Evolutionary conservation across 441 rosid species (phyloP), one percentile per base, ranked within the genome.

Genomic region (Viola pubescens): DNA sequence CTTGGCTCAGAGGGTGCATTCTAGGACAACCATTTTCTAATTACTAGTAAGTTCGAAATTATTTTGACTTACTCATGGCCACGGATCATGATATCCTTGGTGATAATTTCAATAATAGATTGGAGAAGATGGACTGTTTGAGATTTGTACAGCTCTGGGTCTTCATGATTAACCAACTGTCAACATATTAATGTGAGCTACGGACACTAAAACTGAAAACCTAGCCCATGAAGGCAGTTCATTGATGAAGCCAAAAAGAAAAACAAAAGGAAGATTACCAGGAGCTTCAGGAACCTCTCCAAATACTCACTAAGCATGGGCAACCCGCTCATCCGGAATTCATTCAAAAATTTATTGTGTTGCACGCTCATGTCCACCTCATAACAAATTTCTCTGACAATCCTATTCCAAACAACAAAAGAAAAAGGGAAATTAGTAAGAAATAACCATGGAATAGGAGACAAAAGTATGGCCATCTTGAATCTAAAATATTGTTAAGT

Each of bases 91-190:
- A 91, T 67, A 78, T 94, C 91, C 63, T 87, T 79, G 10, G 59
- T 77, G 59, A 91, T 82, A 65, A 94, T 84, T 76, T 94, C 99
- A 65, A 91, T 76, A 68, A 91, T 89, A 69, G 91, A 97, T 70
- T 94, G 99, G 42, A 94, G 97, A 71, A 84, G 70, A 80, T 89
- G 87, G 73, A 89, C 74, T 74, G 91, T 91, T 68, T 82, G 89
- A 76, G 94, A 69, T 76, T 48, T 80, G 82, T 78, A 76, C 11
- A 41, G 12, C 14, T 76, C 90, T 10, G 0, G 37, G 9, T 79
- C 83, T 0, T 75, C 84, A 39, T 51, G 0, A 39, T 78, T 90
- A 64, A 3, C 54, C 41, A 69, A 75, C 99, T 94, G 90, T 62
- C 67, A 70, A 61, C 59, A 78, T 34, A 44, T 16, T 67, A 66